phyloP scores from a whole-genome alignment of 176 grass and related monocot species.

The Bonia amplexicaulis region DNA sequence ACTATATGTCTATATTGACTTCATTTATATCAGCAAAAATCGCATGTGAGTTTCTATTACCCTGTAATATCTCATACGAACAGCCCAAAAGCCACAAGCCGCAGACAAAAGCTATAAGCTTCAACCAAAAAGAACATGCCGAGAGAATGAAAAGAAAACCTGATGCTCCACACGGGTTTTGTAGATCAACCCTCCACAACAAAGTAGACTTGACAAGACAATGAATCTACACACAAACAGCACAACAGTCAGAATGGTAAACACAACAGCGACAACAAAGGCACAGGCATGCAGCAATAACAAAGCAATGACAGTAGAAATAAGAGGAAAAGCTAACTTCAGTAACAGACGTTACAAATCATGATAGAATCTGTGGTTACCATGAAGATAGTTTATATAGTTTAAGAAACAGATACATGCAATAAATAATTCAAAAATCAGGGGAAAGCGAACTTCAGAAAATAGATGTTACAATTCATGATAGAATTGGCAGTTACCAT shows the following conservation, averaged over 20 bases:
- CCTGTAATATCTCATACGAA: no score
- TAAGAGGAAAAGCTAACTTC: constrained; percentile 22
- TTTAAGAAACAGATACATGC: constrained; percentile 17
- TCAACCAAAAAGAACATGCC: no score
- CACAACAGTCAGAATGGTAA: constrained; percentile 1
- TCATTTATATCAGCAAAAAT: no score
- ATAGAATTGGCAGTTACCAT: background rate
- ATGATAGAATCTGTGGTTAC: background rate
- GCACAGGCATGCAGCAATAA: background rate
- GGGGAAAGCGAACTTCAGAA: background rate
- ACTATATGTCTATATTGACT: no score
- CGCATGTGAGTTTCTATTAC: no score
- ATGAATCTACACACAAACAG: constrained; percentile 50
- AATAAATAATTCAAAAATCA: constrained; percentile 40
- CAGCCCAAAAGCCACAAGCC: no score
- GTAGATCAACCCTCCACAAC: constrained; percentile 82
- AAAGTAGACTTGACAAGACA: constrained; percentile 62
- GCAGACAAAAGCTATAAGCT: no score
- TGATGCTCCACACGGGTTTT: constrained; percentile 50
- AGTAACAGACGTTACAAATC: background rate
- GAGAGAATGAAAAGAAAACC: constrained; percentile 40
- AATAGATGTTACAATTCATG: background rate
- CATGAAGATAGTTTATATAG: background rate
- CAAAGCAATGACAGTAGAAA: constrained; percentile 10
- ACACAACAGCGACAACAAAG: background rate